A percentile compares a stretch with the other conserved stretches of the same genome.
Evolutionary conservation across 805 yeast genomes (phyloP).

Genomic region (Zygosaccharomyces rouxii): DNA sequence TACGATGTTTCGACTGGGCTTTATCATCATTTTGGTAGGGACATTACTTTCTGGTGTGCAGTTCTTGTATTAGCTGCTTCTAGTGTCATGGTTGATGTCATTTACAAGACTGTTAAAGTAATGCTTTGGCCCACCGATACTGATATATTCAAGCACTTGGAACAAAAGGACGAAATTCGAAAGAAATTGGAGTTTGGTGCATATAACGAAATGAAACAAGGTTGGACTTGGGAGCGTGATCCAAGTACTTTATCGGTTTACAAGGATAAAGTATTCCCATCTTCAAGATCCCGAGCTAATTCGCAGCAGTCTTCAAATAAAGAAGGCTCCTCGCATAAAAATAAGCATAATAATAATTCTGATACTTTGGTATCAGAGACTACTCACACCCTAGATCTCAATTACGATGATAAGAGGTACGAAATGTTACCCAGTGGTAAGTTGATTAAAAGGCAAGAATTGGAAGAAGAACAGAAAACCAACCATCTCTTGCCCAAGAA

Average conservation of each 20-base stretch:
- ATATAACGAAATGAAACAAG: slow-evolving; percentile 65
- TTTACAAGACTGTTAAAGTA: slow-evolving; percentile 52
- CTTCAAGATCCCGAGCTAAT: slow-evolving; percentile 10
- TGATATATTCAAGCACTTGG: slow-evolving; percentile 73
- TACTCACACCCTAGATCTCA: not conserved
- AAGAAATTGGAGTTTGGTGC: slow-evolving; percentile 69
- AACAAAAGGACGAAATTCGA: slow-evolving; percentile 62
- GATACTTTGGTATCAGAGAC: not conserved
- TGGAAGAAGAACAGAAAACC: slow-evolving; percentile 3
- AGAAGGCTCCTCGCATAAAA: not conserved
- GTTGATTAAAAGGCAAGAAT: slow-evolving; percentile 43
- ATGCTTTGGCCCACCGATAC: slow-evolving; percentile 66
- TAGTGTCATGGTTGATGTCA: slow-evolving; percentile 63
- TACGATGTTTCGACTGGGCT: slow-evolving; percentile 72
- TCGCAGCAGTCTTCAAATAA: slow-evolving; percentile 1
- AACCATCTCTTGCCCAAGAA: slow-evolving; percentile 31
- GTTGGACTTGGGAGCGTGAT: slow-evolving; percentile 67
- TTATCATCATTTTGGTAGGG: slow-evolving; percentile 67
- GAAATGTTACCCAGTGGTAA: slow-evolving; percentile 77
- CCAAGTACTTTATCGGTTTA: slow-evolving; percentile 34
- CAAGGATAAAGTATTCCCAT: slow-evolving; percentile 19
- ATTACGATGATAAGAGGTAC: slow-evolving; percentile 33
- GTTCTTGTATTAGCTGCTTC: slow-evolving; percentile 52
- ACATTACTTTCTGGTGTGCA: slow-evolving; percentile 83
- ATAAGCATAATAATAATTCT: not conserved